Evolutionary conservation across 148 eudicot genomes (phyloP).

Genomic region (Simmondsia chinensis): DNA sequence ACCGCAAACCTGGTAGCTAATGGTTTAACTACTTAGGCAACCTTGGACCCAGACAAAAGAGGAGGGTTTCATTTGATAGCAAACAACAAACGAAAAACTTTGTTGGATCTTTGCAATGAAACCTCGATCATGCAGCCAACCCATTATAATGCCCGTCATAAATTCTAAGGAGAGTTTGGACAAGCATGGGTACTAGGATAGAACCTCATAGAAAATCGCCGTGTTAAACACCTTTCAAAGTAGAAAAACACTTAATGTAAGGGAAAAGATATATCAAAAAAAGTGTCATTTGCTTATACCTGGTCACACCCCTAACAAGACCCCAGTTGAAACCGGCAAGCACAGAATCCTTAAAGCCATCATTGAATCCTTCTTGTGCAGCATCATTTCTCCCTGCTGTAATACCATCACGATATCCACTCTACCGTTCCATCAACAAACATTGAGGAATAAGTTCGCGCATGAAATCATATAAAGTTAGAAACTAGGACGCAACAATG

Average conservation of each 20-base stretch:
- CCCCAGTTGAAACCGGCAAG: conserved; percentile 66
- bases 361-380: conserved; percentile 82
- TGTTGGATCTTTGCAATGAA: too few relatives aligned
- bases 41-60: too few relatives aligned
- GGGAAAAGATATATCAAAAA: background rate
- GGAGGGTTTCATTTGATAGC: too few relatives aligned
- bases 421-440: conserved; percentile 26
- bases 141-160: too few relatives aligned
- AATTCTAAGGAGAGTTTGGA: too few relatives aligned
- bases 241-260: background rate
- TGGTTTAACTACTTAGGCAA: too few relatives aligned
- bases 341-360: conserved; percentile 66
- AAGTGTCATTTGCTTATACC: conserved; percentile 25
- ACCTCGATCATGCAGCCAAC: too few relatives aligned
- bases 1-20: too few relatives aligned
- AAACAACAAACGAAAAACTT: too few relatives aligned
- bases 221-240: background rate
- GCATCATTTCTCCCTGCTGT: conserved; percentile 63
- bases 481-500: background rate
- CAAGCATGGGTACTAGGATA: too few relatives aligned
- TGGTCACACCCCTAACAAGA: conserved; percentile 67
- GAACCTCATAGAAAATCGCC: too few relatives aligned
- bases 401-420: conserved; percentile 82
- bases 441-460: background rate
- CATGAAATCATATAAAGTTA: background rate